phyloP scores from a whole-genome alignment of 1,284 basidiomycete genomes.

The Rhodotorula sp. region DNA sequence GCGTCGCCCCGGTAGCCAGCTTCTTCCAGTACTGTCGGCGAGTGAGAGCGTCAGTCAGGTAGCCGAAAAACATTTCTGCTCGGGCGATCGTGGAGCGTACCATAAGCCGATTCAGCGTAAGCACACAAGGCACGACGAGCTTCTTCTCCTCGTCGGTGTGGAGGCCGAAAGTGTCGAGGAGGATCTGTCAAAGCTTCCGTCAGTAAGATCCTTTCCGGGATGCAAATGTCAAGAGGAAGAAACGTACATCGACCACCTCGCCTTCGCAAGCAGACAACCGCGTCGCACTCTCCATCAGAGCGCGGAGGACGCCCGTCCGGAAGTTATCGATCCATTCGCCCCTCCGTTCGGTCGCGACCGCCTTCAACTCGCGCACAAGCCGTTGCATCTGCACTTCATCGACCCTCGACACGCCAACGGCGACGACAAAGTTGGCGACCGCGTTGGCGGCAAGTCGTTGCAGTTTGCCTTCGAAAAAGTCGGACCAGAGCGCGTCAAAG shows the following conservation, averaged over 20 bases:
- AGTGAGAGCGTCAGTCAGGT: slow-evolving; percentile 47
- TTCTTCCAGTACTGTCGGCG: slow-evolving; percentile 36
- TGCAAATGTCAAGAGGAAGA: background rate
- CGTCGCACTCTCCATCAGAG: slow-evolving; percentile 66
- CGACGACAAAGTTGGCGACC: slow-evolving; percentile 85
- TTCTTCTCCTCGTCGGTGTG: slow-evolving; percentile 53
- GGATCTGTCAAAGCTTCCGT: slow-evolving; percentile 53
- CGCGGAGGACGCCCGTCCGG: slow-evolving; percentile 66
- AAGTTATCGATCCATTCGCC: slow-evolving; percentile 60
- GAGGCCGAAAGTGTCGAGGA: slow-evolving; percentile 63
- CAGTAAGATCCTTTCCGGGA: too few species aligned
- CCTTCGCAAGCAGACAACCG: slow-evolving; percentile 51
- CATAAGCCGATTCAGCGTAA: slow-evolving; percentile 61
- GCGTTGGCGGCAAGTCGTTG: slow-evolving; percentile 71
- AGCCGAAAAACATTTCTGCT: background rate
- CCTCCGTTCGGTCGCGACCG: slow-evolving; percentile 57
- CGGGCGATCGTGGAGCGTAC: slow-evolving; percentile 48
- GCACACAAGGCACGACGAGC: slow-evolving; percentile 63
- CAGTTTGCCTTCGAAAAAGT: slow-evolving; percentile 71
- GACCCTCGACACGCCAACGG: slow-evolving; percentile 67
- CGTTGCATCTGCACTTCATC: slow-evolving; percentile 59
- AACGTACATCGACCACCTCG: slow-evolving; percentile 49
- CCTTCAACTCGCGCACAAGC: slow-evolving; percentile 61
- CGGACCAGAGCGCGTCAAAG: slow-evolving; percentile 68
- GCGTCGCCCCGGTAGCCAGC: slow-evolving; percentile 26